Evolutionary conservation across 768 basidiomycete species (phyloP), one percentile per base, ranked within the genome.

Genomic region (Psilocybe tampanensis): DNA sequence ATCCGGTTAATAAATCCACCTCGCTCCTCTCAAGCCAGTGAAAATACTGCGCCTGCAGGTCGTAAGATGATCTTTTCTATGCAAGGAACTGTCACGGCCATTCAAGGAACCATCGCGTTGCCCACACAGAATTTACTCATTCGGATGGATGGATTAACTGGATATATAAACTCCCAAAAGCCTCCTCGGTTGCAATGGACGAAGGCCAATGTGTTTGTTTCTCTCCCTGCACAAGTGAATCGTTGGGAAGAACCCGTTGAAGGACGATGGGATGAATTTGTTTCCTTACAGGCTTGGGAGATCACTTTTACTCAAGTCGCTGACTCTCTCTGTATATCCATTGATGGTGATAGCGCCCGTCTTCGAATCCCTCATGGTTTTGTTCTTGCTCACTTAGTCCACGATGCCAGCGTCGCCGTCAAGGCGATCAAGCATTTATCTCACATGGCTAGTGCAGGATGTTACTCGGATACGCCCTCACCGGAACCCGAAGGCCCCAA

Each of bases 291-390:
- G 54, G 74, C 76, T 44, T 83, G 87, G 77, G 73, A 75, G 54
- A 62, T 74, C 12, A 78, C 69, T 22, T 71, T 74, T 59, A 67
- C 68, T 47, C 70, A 60, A 19, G 64, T 72, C 33, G 65, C 64
- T 13, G 69, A 64, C n/a, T 73, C 76, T 4, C 53, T 66, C 18
- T 66, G 72, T 8, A 71, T 95, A 52, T 65, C 73, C 5, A 68
- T 90, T 49, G 73, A 80, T 22, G 85, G 82, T 18, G 85, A 91
- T 33, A 86, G 85, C 49, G 80, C 84, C 1, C 85, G 85, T 21
- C 65, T 97, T n/a, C 85, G 86, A 18, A 86, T 98, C 33, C 94
- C 95, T 1, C 83, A 83, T 66, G 84, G 86, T 12, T 96, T 89
- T 68, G 72, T 90, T 41, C 71, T 95, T 41, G 82, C 90, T 3